Base-by-base conservation (phyloP, 495 filamentous ascomycete genomes). In the Trypethelium eluteriae region DNA sequence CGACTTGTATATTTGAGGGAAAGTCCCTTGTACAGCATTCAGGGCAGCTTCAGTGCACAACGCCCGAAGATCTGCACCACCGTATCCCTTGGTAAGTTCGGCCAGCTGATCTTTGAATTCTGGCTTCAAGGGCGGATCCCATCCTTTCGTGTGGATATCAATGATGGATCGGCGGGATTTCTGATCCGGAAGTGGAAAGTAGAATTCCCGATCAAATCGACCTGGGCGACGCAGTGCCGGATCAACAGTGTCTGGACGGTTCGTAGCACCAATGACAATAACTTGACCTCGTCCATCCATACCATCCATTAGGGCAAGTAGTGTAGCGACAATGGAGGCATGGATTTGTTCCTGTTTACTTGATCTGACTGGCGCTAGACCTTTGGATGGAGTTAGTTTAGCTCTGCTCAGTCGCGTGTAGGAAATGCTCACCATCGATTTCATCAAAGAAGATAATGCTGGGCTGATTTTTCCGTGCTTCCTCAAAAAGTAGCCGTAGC, bases 371-470 rank as follows among this genome's bases (percentile, higher is more conserved):
- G 94, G 94, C 1, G 94, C 94, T 67, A 98, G 83, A 39, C 86
- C 82, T 84, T 62, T 35, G 34, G 0, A 62, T 35, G 34, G 0
- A 62, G 16, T 47, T n/a, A 18, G 46, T 47, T 79, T 72, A 78
- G 76, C 62, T 25, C 64, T 57, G 34, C 56, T 64, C 57, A 25
- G 25, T 25, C 25, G 25, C 25, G 25, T 62, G 35, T 32, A 16
- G 5, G 25, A 25, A 63, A 66, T 14, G 47, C 81, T 76, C 73
- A 82, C 91, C 94, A 78, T 98, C 94, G 68, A 98, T 98, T 75
- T 98, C 94, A 76, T 98, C 94, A 70, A 98, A 98, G 80, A 98
- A 98, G 73, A 98, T 98, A 76, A 98, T 98, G 74, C 92, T 96
- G 0, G 94, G 94, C 73, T 98, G 95, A 9, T 86, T 97, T 73